These are phyloP conservation scores for Pascua guehoae DNA, from an alignment of 1,284 basidiomycete genomes.

Conservation along the genomic window DNA sequence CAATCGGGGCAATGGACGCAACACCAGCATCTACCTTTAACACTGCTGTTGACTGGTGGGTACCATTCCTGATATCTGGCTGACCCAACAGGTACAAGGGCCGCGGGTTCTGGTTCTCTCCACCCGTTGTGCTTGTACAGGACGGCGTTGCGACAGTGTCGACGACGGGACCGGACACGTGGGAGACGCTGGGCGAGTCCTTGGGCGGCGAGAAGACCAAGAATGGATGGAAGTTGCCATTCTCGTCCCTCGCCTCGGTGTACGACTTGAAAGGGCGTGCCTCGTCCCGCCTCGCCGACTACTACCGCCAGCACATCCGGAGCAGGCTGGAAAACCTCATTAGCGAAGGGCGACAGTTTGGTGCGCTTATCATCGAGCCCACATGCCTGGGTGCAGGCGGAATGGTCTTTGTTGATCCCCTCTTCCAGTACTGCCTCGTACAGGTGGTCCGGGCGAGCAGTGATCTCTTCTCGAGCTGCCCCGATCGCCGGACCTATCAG, in stretches of 20 bases:
- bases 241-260: slow-evolving; percentile 58
- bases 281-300: slow-evolving; percentile 58
- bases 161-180: slow-evolving; percentile 46
- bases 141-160: slow-evolving; percentile 63
- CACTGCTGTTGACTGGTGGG: slow-evolving; percentile 73
- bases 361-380: slow-evolving; percentile 84
- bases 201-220: background rate
- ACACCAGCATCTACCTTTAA: slow-evolving; percentile 82
- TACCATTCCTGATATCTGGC: background rate
- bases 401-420: slow-evolving; percentile 95
- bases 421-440: slow-evolving; percentile 85
- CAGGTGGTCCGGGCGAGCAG: slow-evolving; percentile 66
- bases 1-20: slow-evolving; percentile 96
- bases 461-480: slow-evolving; percentile 48
- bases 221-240: slow-evolving; percentile 39
- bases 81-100: slow-evolving; percentile 60
- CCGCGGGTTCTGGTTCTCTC: slow-evolving; percentile 89
- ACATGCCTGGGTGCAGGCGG: slow-evolving; percentile 93
- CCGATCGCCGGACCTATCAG: background rate
- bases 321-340: slow-evolving; percentile 56
- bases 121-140: slow-evolving; percentile 70
- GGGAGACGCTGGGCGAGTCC: slow-evolving; percentile 34
- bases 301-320: slow-evolving; percentile 65
- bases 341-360: slow-evolving; percentile 51
- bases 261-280: slow-evolving; percentile 72